Evolutionary conservation across 768 basidiomycete genomes (phyloP).

Genomic region (Krasilnikovozyma curviuscula): DNA sequence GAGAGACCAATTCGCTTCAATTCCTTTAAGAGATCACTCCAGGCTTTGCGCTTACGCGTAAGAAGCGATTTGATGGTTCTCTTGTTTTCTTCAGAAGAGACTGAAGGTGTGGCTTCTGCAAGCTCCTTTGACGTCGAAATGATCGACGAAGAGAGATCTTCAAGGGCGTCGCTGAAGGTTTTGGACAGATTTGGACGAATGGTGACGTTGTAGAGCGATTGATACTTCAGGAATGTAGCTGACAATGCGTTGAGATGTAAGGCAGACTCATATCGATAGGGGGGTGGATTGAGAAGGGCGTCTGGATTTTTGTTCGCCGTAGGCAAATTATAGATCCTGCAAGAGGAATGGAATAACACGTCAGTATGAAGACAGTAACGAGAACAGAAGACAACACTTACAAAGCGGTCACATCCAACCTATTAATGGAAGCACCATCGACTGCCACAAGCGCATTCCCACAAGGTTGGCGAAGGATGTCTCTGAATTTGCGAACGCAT

Average conservation of each 20-base stretch:
- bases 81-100: constrained; percentile 35
- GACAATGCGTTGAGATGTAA: constrained; percentile 29
- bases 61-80: constrained; percentile 45
- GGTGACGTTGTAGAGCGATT: neutral
- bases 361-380: no score
- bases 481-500: constrained; percentile 76
- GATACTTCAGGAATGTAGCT: constrained; percentile 26
- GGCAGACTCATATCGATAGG: no score
- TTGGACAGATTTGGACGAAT: constrained; percentile 16
- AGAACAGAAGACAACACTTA: no score
- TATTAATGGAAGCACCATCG: no score
- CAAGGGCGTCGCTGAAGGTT: constrained; percentile 27
- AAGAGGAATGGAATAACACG: no score
- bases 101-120: constrained; percentile 27
- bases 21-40: constrained; percentile 77
- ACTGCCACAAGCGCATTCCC: no score
- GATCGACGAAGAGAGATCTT: constrained; percentile 42
- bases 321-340: no score
- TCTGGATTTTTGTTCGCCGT: constrained; percentile 14
- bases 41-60: constrained; percentile 69
- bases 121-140: constrained; percentile 27
- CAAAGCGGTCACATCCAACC: no score
- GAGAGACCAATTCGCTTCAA: constrained; percentile 61
- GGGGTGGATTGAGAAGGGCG: constrained; percentile 7
- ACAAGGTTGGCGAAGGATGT: constrained; percentile 53